Conservation (phyloP, 169 alveolate genomes). For the Eimeria praecox region DNA sequence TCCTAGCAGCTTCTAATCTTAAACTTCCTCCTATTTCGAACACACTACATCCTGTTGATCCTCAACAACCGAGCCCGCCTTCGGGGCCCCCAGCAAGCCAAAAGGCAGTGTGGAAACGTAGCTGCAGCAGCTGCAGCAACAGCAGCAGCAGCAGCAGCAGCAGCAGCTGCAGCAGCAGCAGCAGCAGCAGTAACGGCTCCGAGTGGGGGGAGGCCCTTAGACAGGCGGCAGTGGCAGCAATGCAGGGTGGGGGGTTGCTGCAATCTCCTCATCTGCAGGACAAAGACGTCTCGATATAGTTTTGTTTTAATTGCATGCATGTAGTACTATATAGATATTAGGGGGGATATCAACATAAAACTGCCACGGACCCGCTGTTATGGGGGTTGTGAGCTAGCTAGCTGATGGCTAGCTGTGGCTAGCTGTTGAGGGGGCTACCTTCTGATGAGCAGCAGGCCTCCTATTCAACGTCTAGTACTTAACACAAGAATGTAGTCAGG, state of each 20-base stretch:
- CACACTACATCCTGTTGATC: background rate
- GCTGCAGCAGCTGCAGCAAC: constrained; percentile 19
- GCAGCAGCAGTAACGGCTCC: background rate
- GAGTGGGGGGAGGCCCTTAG: constrained; percentile 15
- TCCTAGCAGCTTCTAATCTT: background rate
- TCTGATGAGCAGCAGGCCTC: background rate
- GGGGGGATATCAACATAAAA: background rate
- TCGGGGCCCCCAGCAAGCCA: background rate
- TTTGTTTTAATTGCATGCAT: background rate
- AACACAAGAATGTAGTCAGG: background rate
- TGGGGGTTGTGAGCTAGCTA: too few relatives aligned
- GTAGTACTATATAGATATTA: background rate
- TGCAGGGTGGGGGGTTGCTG: constrained; percentile 3
- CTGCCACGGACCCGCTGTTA: background rate
- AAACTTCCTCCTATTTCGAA: background rate
- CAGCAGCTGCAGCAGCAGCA: constrained; percentile 4
- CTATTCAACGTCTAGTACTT: background rate
- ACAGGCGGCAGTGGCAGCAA: constrained; percentile 20
- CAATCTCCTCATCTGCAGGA: background rate
- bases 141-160: background rate
- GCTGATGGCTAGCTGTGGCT: too few relatives aligned
- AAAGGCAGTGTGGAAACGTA: background rate
- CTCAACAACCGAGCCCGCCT: background rate
- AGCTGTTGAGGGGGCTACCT: too few relatives aligned
- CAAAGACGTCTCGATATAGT: background rate